Evolutionary conservation across 805 yeast species (phyloP), one percentile per base, ranked within the genome.

Genomic region (Yarrowia sp.): DNA sequence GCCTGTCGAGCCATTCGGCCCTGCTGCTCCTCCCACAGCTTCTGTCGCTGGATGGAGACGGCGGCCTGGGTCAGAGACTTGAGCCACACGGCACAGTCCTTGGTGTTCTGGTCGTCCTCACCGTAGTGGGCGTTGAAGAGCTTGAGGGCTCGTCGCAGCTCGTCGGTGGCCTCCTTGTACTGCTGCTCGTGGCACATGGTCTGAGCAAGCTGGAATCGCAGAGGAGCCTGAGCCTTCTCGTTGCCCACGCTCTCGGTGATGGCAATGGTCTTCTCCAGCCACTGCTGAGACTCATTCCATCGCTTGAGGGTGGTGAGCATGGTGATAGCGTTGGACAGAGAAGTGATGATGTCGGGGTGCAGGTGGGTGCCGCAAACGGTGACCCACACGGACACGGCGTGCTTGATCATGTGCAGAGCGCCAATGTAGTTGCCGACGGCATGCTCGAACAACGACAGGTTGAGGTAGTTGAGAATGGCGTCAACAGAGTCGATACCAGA

Each of bases 401-500:
- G 85, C 65, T 79, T 75, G 73, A 85, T 84, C 66, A 88, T 76
- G 67, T 84, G 81, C 68, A 92, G 78, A 1, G 93, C 83, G 68
- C 88, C 86, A 35, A 79, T 76, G 41, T 83, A 77, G 69, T 85
- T 83, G 36, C 84, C 84, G 68, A 83, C 82, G 10, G 83, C 77
- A 43, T 85, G 78, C 75, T 92, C 97, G 71, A 83, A 81, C 71
- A 81, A 82, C 1, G 95, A 96, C 69, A 92, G 78, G 75, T 90
- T 91, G 70, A 86, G 80, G 73, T 88, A 83, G 43, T 90, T 79
- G 68, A 90, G 82, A 40, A 90, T 75, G 26, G 92, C 83, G 68
- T 91, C 93, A 71, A 83, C 83, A 14, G 95, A 83, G 72, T 93
- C 98, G 67, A 85, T 75, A 67, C 99, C 99, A 61, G 79, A 75